Evolutionary conservation across 1,139 yeast genomes (phyloP).

Genomic region (Geotrichum histeridarum): DNA sequence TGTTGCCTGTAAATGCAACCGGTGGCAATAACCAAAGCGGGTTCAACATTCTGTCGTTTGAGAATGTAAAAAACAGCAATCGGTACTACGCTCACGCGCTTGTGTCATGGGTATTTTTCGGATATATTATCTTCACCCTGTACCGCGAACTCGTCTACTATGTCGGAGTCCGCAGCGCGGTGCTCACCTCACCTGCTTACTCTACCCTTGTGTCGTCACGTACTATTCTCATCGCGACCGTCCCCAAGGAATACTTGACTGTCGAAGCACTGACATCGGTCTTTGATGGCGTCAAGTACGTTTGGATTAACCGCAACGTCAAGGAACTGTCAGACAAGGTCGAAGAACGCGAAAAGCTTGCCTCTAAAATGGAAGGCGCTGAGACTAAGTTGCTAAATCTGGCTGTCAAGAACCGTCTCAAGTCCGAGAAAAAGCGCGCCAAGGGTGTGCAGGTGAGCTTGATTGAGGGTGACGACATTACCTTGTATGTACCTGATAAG

Average conservation of each 20-base stretch:
- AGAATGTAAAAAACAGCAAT: constrained; percentile 59
- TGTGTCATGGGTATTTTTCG: constrained; percentile 73
- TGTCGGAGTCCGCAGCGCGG: constrained; percentile 74
- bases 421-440: constrained; percentile 57
- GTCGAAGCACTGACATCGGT: constrained; percentile 53
- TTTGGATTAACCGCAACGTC: constrained; percentile 70
- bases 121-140: constrained; percentile 60
- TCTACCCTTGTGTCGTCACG: constrained; percentile 69
- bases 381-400: constrained; percentile 54
- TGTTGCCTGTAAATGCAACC: constrained; percentile 84
- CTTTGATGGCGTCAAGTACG: constrained; percentile 66
- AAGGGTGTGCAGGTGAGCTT: constrained; percentile 28
- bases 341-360: constrained; percentile 57
- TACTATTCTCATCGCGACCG: constrained; percentile 73
- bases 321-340: constrained; percentile 55
- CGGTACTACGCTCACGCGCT: constrained; percentile 85
- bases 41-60: constrained; percentile 70
- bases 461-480: constrained; percentile 48
- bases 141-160: constrained; percentile 81
- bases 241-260: constrained; percentile 64
- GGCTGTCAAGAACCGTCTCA: constrained; percentile 56
- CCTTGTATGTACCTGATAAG: constrained; percentile 64
- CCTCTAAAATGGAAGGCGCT: constrained; percentile 62
- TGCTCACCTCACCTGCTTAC: constrained; percentile 73
- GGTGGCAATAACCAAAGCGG: constrained; percentile 54